A percentile compares a stretch with the other conserved stretches of the same genome.
Evolutionary conservation across 177 flowering plant genomes (phyloP).

Genomic region (Vitis hybrid): DNA sequence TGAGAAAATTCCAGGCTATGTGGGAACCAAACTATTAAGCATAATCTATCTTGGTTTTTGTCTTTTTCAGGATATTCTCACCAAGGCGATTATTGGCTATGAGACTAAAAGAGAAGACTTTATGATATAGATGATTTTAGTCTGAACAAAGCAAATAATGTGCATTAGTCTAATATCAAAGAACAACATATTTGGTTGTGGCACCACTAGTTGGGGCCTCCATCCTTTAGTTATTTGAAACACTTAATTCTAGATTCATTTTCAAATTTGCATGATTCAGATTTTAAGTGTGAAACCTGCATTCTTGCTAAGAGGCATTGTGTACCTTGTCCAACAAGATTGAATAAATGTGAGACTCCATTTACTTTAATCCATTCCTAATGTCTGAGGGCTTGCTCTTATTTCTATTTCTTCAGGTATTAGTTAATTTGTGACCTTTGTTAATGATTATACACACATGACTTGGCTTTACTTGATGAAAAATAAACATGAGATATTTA

Average conservation of each 20-base stretch:
- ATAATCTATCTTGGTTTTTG: too few species aligned
- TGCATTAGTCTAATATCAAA: neutral
- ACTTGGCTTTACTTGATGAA: neutral
- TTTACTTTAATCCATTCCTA: slow-evolving; percentile 1
- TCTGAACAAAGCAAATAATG: neutral
- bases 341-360: neutral
- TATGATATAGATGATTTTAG: slow-evolving; percentile 12
- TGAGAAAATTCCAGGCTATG: neutral
- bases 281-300: slow-evolving; percentile 6
- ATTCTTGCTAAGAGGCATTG: slow-evolving; percentile 16
- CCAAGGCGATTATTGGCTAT: too few species aligned
- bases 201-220: slow-evolving; percentile 10
- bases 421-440: neutral
- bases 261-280: neutral
- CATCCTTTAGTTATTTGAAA: neutral
- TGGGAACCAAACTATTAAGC: slow-evolving; percentile 9
- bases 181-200: slow-evolving; percentile 6
- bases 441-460: neutral
- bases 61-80: too few species aligned
- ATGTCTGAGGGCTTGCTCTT: neutral
- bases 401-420: neutral
- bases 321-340: neutral
- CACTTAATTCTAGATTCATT: slow-evolving; percentile 5
- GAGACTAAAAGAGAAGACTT: slow-evolving; percentile 7
- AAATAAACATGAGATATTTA: neutral